These are phyloP conservation scores for Vitellaria paradoxa DNA, from an alignment of 179 eudicot genomes.

Conservation along the genomic window DNA sequence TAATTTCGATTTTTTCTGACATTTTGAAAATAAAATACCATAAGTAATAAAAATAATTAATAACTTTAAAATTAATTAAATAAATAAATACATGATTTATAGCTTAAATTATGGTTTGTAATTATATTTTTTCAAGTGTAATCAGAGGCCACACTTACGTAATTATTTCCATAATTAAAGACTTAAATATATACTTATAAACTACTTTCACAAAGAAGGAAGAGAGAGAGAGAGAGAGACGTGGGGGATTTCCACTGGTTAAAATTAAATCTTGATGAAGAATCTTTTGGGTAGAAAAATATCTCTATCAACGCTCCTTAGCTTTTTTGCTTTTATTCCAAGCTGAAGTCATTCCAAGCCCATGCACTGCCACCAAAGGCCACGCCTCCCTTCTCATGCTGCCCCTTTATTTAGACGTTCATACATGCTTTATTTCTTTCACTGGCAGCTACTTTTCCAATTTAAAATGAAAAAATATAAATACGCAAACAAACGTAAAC, in stretches of 20 bases:
- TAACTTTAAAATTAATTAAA: no score
- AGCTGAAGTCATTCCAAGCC: slow-evolving; percentile 24
- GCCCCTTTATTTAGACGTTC: slow-evolving; percentile 18
- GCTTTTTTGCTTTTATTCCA: slow-evolving; percentile 23
- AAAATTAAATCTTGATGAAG: slow-evolving; percentile 2
- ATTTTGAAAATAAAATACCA: no score
- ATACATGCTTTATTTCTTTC: not conserved
- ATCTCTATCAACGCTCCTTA: not conserved
- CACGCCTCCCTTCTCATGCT: slow-evolving; percentile 27
- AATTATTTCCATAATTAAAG: no score
- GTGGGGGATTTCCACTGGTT: not conserved
- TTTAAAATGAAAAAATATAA: not conserved
- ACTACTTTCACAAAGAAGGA: no score
- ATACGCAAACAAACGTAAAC: not conserved
- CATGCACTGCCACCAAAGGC: slow-evolving; percentile 30
- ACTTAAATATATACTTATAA: no score
- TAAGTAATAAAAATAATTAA: no score
- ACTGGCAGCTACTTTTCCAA: not conserved
- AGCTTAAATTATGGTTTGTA: no score
- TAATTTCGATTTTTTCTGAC: no score
- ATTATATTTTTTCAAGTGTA: no score
- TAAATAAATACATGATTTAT: no score
- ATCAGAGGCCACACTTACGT: no score
- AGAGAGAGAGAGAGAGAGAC: slow-evolving; percentile 5
- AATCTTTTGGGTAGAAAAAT: slow-evolving; percentile 12